Evolutionary conservation across 176 grass and related monocot species (phyloP), one percentile per base, ranked within the genome.

Genomic region (Juncus inflexus): DNA sequence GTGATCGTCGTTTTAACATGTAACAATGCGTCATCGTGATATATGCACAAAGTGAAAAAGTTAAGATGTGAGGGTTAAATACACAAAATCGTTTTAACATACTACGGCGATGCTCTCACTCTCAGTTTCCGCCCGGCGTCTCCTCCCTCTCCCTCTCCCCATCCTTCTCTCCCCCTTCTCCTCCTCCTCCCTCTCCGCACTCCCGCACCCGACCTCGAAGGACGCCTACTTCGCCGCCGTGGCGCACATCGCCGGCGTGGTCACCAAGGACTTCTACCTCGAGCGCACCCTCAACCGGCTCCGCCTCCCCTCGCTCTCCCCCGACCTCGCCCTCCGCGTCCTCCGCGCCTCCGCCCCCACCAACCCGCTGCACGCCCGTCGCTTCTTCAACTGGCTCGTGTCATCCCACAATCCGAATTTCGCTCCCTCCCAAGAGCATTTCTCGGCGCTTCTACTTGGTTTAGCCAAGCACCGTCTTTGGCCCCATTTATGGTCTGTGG

Each of bases 251-350:
- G 77, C 92, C 42, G 77, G 78, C 40, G 79, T 97, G 82, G 92
- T 97, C 35, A 87, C 81, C 14, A 83, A 83, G n/a, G 92, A 97
- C 61, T 91, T 91, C 92, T 97, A 97, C 74, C 79, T 97, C 49
- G 85, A 97, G 84, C 87, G 85, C 62, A 97, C 92, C 12, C 77
- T 97, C 40, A 83, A 87, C 74, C 84, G 87, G 59, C 84, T 97
- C 65, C 87, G 82, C 77, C 79, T 97, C 66, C 87, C 92, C 12
- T 78, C 82, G n/a, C 84, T 90, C 70, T 76, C 87, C 35, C 41
- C 82, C 4, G 92, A 97, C 55, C 79, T 96, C 7, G 92, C 79
- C 60, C 77, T 96, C 65, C 92, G 87, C 70, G 82, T 96, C 45
- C 54, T 89, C 70, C 82, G 85, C 13, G 77, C 79, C 37, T 74